Base-by-base conservation (phyloP, 2,329 filamentous ascomycete species). In the Epichloe aotearoae region DNA sequence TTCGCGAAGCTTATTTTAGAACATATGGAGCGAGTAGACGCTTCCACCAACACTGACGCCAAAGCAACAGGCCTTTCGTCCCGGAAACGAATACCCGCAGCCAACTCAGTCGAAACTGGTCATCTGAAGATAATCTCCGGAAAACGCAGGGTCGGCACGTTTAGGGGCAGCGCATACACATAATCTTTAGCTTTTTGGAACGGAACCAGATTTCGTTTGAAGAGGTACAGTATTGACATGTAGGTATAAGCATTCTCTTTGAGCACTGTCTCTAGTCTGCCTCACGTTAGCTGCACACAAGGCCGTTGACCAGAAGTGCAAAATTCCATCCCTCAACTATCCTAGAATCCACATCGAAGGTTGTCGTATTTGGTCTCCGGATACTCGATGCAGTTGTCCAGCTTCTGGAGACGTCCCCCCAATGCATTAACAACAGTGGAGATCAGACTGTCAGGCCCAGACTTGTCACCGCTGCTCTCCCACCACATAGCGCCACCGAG, bases 401-500 rank as follows among this genome's bases (percentile, higher is more conserved):
- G 69, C 59, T 68, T 67, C 54, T 80, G 71, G 36, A 88, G 66
- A 1, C 59, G 62, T 0, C 81, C 80, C 17, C 81, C 83, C 11
- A 87, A 65, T 0, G 66, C 69, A 34, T 76, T 70, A 1, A 85
- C 78, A 15, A 83, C 80, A 14, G 76, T 82, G 6, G 66, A 69
- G 50, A 90, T 88, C 61, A 96, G 64, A 58, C 86, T 91, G 49
- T 75, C 67, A 0, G 74, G 70, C 0, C 80, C 82, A 3, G 67
- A 62, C 62, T 82, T 83, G 64, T 96, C 91, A 1, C 79, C 83
- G 60, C 84, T 91, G 59, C 81, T 87, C 70, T 96, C 90, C 89
- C 89, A 95, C 88, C 88, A 97, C 90, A 97, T 96, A n/a, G 78
- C 88, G 17, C 91, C 91, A 2, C 89, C 90, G 0, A 96, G 75